phyloP scores from a whole-genome alignment of 352 stramenopile genomes.

The Globisporangium apiculatum region DNA sequence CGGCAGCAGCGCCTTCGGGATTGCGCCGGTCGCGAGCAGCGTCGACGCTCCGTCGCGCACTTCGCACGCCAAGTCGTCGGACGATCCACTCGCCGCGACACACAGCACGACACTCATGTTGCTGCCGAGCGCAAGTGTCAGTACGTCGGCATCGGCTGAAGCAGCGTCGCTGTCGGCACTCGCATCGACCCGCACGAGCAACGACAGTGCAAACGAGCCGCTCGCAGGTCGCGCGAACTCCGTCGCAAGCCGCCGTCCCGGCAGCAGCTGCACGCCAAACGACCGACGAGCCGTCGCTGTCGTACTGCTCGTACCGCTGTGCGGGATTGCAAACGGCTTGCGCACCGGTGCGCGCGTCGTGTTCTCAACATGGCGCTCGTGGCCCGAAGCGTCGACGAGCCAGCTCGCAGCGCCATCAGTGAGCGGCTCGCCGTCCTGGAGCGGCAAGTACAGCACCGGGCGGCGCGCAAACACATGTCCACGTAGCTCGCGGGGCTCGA shows the following conservation, averaged over 20 bases:
- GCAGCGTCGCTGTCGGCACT: background rate
- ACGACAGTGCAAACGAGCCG: conserved; percentile 25
- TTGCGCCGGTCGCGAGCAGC: background rate
- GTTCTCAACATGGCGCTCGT: conserved; percentile 31
- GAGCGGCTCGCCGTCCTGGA: conserved; percentile 39
- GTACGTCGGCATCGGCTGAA: conserved; percentile 4
- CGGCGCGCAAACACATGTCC: conserved; percentile 31
- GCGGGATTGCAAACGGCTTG: conserved; percentile 54
- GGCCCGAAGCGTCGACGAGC: conserved; percentile 50
- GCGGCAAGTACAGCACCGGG: conserved; percentile 44
- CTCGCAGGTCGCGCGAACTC: conserved; percentile 11
- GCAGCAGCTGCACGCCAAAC: conserved; percentile 37
- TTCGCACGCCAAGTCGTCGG: conserved; percentile 1
- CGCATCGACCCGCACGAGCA: conserved; percentile 33
- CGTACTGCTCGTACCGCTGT: background rate
- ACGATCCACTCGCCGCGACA: background rate
- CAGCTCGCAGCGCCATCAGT: background rate
- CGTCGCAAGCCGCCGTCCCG: conserved; percentile 9
- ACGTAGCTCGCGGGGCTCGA: conserved; percentile 19
- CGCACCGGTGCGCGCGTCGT: conserved; percentile 21
- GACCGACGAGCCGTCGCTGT: background rate
- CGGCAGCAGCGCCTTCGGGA: background rate
- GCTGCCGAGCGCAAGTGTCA: conserved; percentile 13
- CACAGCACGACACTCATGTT: conserved; percentile 1
- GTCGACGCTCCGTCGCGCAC: background rate